Base-by-base conservation (phyloP, 257 asterid species). In the Salvia miltiorrhiza region DNA sequence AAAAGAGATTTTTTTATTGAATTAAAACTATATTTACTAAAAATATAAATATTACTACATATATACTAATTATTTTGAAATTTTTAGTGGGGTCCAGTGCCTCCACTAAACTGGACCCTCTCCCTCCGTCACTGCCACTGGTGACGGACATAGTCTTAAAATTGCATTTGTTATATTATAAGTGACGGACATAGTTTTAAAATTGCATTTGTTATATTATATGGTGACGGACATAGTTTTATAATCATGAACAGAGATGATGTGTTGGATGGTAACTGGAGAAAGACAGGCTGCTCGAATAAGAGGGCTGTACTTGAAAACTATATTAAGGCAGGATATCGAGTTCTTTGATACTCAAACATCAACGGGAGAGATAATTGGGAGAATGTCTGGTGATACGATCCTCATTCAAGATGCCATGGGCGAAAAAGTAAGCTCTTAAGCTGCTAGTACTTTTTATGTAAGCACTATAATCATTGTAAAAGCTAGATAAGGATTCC, bases 341-440 rank as follows among this genome's bases (percentile, higher is more conserved):
- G 85, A 76, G 76, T 87, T 81, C 70, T 87, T 87, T 59, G 95
- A 87, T 69, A 85, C 91, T 7, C 79, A 87, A 79, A 79, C 91
- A 11, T 69, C 82, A n/a, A 83, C 89, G 0, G 95, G 95, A 62
- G 91, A 87, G 67, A 76, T 85, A 19, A 80, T 87, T 19, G 87
- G 85, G 41, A 77, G 89, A 35, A 85, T 85, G 86, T 85, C 91
- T 11, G 95, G 91, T 4, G 89, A 85, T 62, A 81, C 87, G 12
- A 76, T 83, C 68, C 88, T 87, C 67, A 87, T 91, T 45, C 97
- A 91, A 81, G 95, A 91, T 21, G 95, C 97, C 59, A 85, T 91
- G 89, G 93, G 96, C 0, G 95, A 85, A 79, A 91, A 91, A 62
- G 96, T 90, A 54, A 68, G 62, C 6, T 41, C 47, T 33, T 30